Evolutionary conservation across 2,329 filamentous ascomycete species (phyloP).

Genomic region (Diaporthe ilicicola): DNA sequence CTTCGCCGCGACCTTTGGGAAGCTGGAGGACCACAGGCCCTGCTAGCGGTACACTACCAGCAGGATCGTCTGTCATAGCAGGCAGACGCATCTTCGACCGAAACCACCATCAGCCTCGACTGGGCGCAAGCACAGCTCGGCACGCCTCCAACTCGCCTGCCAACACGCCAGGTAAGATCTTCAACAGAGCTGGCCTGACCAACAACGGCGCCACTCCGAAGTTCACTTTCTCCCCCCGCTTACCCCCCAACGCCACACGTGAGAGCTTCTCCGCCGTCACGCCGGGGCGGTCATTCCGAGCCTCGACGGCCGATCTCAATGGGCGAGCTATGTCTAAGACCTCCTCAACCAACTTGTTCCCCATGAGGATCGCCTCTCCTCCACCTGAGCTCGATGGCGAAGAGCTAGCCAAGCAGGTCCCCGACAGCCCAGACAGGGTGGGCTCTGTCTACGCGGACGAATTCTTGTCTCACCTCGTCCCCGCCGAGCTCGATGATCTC

Average conservation of each 20-base stretch:
- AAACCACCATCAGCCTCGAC: slow-evolving; percentile 44
- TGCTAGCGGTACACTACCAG: slow-evolving; percentile 44
- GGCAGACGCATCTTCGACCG: slow-evolving; percentile 46
- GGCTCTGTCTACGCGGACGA: slow-evolving; percentile 69
- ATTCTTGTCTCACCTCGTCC: slow-evolving; percentile 65
- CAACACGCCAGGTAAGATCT: slow-evolving; percentile 44
- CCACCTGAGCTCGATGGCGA: slow-evolving; percentile 65
- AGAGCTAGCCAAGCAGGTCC: slow-evolving; percentile 60
- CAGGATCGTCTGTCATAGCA: slow-evolving; percentile 43
- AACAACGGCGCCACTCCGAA: slow-evolving; percentile 39
- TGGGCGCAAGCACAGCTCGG: slow-evolving; percentile 35
- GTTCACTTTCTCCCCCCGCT: slow-evolving; percentile 54
- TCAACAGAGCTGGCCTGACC: slow-evolving; percentile 38
- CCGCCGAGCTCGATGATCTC: slow-evolving; percentile 64
- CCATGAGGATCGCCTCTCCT: slow-evolving; percentile 66
- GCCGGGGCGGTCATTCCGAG: slow-evolving; percentile 53
- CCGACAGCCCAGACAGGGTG: slow-evolving; percentile 58
- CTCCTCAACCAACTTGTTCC: slow-evolving; percentile 61
- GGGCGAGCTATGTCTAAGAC: slow-evolving; percentile 60
- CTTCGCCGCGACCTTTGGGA: slow-evolving; percentile 33
- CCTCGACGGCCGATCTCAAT: slow-evolving; percentile 55
- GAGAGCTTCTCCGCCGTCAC: slow-evolving; percentile 58
- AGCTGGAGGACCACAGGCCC: slow-evolving; percentile 37
- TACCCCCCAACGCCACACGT: slow-evolving; percentile 55
- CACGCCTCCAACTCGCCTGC: slow-evolving; percentile 34